phyloP scores from a whole-genome alignment of 2,329 filamentous ascomycete genomes.

The Penicillium sp. region DNA sequence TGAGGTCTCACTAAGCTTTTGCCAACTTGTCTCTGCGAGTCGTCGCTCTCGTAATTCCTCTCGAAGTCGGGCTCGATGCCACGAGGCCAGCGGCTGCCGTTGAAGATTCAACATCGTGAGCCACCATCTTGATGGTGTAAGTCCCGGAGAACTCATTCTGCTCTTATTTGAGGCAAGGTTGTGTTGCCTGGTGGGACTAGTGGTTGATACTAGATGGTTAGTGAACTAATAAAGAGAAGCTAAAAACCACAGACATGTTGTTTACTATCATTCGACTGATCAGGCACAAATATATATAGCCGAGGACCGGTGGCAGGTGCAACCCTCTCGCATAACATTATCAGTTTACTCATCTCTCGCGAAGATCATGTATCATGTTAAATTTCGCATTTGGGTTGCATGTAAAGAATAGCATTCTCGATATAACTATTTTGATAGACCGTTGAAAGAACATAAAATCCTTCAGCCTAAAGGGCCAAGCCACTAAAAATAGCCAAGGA shows the following conservation, averaged over 20 bases:
- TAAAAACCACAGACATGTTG: accelerated
- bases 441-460: not conserved
- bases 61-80: slow-evolving; percentile 40
- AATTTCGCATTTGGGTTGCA: accelerated
- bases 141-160: not conserved
- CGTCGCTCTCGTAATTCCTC: slow-evolving; percentile 41
- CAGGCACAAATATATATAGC: not conserved
- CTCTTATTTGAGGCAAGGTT: not conserved
- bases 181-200: not conserved
- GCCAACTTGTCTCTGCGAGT: slow-evolving; percentile 25
- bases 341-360: too few species aligned
- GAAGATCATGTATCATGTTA: accelerated
- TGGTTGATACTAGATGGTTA: not conserved
- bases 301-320: not conserved
- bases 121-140: not conserved
- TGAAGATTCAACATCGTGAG: slow-evolving; percentile 29
- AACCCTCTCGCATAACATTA: too few species aligned
- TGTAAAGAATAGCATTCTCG: not conserved
- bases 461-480: slow-evolving; percentile 1
- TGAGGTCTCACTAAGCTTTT: slow-evolving; percentile 44
- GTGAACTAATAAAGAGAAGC: not conserved
- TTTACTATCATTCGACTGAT: not conserved
- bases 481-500: slow-evolving; percentile 4
- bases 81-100: slow-evolving; percentile 32
- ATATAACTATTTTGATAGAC: not conserved